phyloP scores from a whole-genome alignment of 2,329 filamentous ascomycete genomes.

The Microthyrium microscopicum region DNA sequence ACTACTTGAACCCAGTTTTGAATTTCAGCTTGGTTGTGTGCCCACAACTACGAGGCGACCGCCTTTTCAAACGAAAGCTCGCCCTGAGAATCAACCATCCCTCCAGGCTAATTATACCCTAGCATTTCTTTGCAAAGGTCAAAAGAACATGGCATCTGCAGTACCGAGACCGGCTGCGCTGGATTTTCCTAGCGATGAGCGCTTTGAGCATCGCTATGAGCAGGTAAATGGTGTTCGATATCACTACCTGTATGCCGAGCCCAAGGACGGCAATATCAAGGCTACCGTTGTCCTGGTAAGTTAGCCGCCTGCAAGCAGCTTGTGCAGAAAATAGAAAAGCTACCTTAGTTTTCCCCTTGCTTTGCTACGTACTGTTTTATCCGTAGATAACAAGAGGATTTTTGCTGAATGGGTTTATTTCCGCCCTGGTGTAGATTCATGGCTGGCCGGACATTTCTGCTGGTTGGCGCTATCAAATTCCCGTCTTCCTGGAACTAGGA shows the following conservation, averaged over 20 bases:
- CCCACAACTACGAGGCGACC: no score
- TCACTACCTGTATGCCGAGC: slow-evolving; percentile 38
- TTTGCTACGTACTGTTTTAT: no score
- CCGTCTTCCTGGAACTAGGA: slow-evolving; percentile 51
- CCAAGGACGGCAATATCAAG: slow-evolving; percentile 25
- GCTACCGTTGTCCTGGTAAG: slow-evolving; percentile 38
- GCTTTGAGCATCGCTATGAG: slow-evolving; percentile 47
- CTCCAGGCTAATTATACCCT: no score
- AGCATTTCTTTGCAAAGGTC: no score
- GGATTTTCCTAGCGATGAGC: slow-evolving; percentile 42
- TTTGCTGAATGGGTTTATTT: slow-evolving; percentile 1
- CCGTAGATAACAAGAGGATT: not conserved
- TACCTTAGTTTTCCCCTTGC: not conserved
- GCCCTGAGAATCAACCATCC: no score
- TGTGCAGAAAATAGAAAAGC: not conserved
- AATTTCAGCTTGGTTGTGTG: no score
- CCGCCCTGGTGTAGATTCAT: slow-evolving; percentile 34
- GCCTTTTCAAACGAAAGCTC: no score
- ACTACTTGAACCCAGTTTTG: no score
- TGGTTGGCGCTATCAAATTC: slow-evolving; percentile 84
- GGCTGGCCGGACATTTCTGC: slow-evolving; percentile 73
- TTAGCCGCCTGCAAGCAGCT: not conserved
- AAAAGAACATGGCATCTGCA: no score
- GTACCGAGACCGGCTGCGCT: no score
- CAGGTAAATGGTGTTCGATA: slow-evolving; percentile 55